Percentiles rank a stretch among this genome's conserved stretches.
Evolutionary conservation across 352 stramenopile genomes (phyloP).

Genomic region (Aphanomyces cochlioides): DNA sequence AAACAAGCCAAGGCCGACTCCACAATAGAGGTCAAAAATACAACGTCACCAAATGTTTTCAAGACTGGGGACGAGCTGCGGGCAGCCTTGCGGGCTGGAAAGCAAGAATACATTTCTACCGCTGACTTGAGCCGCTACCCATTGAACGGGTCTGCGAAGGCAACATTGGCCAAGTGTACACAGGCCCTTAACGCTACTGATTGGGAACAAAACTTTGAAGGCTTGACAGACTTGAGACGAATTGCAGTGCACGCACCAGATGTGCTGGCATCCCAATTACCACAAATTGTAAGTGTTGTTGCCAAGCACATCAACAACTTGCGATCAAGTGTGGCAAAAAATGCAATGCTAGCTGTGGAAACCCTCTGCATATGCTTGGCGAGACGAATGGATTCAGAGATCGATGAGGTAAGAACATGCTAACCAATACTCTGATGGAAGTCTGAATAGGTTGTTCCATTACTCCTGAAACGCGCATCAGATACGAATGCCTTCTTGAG

Average conservation of each 20-base stretch:
- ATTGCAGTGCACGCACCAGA: slow-evolving; percentile 41
- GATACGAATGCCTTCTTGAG: slow-evolving; percentile 78
- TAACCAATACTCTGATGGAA: neutral
- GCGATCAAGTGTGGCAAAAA: slow-evolving; percentile 69
- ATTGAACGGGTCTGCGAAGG: slow-evolving; percentile 36
- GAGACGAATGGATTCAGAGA: slow-evolving; percentile 50
- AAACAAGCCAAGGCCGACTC: slow-evolving; percentile 34
- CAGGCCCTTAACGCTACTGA: slow-evolving; percentile 41
- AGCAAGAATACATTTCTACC: slow-evolving; percentile 64
- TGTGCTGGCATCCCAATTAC: slow-evolving; percentile 29
- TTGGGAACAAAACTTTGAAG: slow-evolving; percentile 67
- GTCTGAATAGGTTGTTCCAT: slow-evolving; percentile 36
- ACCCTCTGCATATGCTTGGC: slow-evolving; percentile 48
- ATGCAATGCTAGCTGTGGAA: slow-evolving; percentile 65
- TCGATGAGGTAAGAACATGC: slow-evolving; percentile 38
- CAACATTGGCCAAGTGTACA: slow-evolving; percentile 45
- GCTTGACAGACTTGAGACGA: slow-evolving; percentile 52
- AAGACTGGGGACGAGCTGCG: slow-evolving; percentile 9
- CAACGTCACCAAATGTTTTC: neutral
- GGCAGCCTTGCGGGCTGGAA: slow-evolving; percentile 30
- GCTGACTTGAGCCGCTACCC: slow-evolving; percentile 49
- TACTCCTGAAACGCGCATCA: slow-evolving; percentile 59
- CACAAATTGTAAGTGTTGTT: slow-evolving; percentile 50
- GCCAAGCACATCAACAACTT: slow-evolving; percentile 64
- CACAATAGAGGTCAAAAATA: neutral